These are phyloP conservation scores for Euphorbia peplus DNA, from an alignment of 345 rosid species.

Conservation along the genomic window DNA sequence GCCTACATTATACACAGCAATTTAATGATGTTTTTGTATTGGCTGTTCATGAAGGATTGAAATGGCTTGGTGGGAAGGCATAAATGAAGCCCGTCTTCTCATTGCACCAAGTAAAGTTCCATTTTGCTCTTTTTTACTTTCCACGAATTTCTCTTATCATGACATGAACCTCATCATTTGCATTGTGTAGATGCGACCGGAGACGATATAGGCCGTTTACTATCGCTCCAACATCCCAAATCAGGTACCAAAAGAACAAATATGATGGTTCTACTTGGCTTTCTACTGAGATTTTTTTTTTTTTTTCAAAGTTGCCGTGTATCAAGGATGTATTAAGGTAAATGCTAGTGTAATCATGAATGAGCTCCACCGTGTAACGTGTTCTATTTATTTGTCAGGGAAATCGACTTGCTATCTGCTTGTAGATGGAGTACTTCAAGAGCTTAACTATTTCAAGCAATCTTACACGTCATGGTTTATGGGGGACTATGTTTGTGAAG, in stretches of 20 bases:
- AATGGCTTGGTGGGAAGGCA: slow-evolving; percentile 36
- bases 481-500: slow-evolving; percentile 76
- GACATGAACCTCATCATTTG: neutral
- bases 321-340: neutral
- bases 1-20: too few relatives aligned
- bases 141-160: neutral
- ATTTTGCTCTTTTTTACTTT: neutral
- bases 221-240: slow-evolving; percentile 79
- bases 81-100: slow-evolving; percentile 38
- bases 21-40: neutral
- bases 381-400: slow-evolving; percentile 38
- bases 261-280: neutral
- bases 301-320: neutral
- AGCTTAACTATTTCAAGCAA: slow-evolving; percentile 85
- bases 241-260: slow-evolving; percentile 45
- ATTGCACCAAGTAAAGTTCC: slow-evolving; percentile 24
- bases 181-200: slow-evolving; percentile 11
- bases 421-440: slow-evolving; percentile 55
- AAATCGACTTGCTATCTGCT: slow-evolving; percentile 51
- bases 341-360: neutral
- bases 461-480: slow-evolving; percentile 85
- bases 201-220: slow-evolving; percentile 36
- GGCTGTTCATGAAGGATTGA: neutral
- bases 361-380: neutral
- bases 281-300: neutral